Base-by-base conservation (phyloP, 805 yeast species). In the Suhomyces canberraensis region DNA sequence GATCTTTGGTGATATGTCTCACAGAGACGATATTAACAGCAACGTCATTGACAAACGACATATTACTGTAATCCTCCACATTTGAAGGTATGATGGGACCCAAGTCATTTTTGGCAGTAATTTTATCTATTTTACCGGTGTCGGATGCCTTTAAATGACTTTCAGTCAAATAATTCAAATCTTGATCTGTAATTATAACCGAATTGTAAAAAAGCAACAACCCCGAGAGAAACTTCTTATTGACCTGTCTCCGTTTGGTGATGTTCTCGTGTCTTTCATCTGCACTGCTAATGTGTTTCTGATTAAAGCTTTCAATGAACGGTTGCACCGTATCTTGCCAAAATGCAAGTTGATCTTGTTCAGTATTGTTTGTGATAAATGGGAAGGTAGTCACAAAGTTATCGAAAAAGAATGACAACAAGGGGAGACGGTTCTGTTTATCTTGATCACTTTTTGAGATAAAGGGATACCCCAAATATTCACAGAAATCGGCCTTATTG, bases 261-360 rank as follows among this genome's bases (percentile, higher is more conserved):
- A 88, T 77, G n/a, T 76, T 64, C 42, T 84, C 87, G 11, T 79
- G 82, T 21, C 96, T 67, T 47, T 87, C 96, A 28, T 76, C 76
- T 17, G 90, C 75, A 39, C 79, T 75, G 44, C 89, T 79, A 33
- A 91, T 77, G 29, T 78, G 76, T 55, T 86, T 78, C 15, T 71
- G 62, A 58, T 85, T 82, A 63, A 93, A 81, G 37, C 81, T 75
- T 53, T 89, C 95, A 51, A 83, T 76, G 51, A 90, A 87, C 17
- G 81, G 80, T 60, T 90, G 96, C 0, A 89, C 80, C 32, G 82
- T 81, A 31, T 66, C 69, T 34, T 77, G 76, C 96, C 97, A 91
- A 51, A 91, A 86, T 34, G 41, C 41, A 11, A 21, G 15, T 47
- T 78, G 77, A 29, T 74, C 73, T 29, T 75, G 71, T 27, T 71